Evolutionary conservation across 176 grass and related monocot genomes (phyloP), one percentile per base, ranked within the genome.

Genomic region (Hordeum marinum): DNA sequence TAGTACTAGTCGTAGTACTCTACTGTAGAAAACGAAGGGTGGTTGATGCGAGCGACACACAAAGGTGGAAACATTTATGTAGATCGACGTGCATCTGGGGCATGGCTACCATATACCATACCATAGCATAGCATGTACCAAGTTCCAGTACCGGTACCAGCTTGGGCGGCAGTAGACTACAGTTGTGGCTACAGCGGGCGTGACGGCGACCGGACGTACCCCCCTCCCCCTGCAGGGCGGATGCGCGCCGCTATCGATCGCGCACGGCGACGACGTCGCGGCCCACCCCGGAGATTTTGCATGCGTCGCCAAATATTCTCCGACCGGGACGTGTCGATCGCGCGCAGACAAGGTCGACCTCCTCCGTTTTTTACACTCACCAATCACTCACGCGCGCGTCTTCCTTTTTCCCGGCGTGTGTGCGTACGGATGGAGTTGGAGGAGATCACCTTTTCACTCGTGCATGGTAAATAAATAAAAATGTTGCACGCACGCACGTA

Each of bases 231-330:
- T 61, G 61, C 70, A 32, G 52, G 70, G 50, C 60, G 50, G 48
- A 78, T 89, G 82, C 77, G 61, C 77, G 82, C 46, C 82, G 82
- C 76, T 76, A 26, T 89, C 87, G 25, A 26, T 89, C 87, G 25
- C 66, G 34, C 68, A 41, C 43, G 75, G 26, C 87, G 27, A 45
- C 82, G 77, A 76, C 77, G 83, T 25, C 18, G 37, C 83, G 62
- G 43, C 79, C 72, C 85, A 84, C 68, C 35, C 31, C 57, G 4
- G 4, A 61, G 89, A 90, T 90, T 54, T 80, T 67, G 89, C 80
- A 58, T 35, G 79, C 73, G 79, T 72, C 57, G 43, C 67, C 74
- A 90, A 80, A 90, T 90, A 90, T 87, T 90, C 79, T 83, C 35
- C 35, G 88, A 90, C 45, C 21, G 76, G 45, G 87, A 79, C 39